Percentiles rank a stretch among this genome's conserved stretches.
These are phyloP conservation scores for Candida namnaoensis DNA, from an alignment of 805 yeast species.

Conservation along the genomic window DNA sequence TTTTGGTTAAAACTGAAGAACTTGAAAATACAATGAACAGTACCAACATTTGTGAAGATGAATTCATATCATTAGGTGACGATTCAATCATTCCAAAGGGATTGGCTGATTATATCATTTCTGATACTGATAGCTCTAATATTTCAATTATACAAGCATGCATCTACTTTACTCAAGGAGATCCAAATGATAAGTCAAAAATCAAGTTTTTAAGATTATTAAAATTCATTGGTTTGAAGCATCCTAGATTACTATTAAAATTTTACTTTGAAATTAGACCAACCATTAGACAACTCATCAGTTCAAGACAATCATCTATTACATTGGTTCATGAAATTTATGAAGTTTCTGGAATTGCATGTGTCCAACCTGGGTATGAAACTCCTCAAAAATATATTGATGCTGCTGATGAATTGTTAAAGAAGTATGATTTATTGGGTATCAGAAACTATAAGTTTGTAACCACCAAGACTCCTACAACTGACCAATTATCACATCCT, in stretches of 20 bases:
- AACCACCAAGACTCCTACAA: neutral
- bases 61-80: conserved; percentile 21
- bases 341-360: conserved; percentile 23
- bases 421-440: conserved; percentile 5
- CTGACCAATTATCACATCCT: neutral
- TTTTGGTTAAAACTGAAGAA: conserved; percentile 28
- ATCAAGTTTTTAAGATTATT: conserved; percentile 23
- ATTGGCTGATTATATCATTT: conserved; percentile 22
- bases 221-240: conserved; percentile 20
- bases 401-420: conserved; percentile 3
- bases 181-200: conserved; percentile 26
- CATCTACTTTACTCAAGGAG: conserved; percentile 19
- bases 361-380: conserved; percentile 12
- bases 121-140: conserved; percentile 20
- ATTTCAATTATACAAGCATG: conserved; percentile 26
- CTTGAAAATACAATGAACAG: conserved; percentile 22
- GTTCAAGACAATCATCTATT: conserved; percentile 5
- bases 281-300: conserved; percentile 19
- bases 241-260: conserved; percentile 23
- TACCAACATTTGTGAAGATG: conserved; percentile 24
- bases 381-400: conserved; percentile 2
- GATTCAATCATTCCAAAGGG: conserved; percentile 27
- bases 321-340: conserved; percentile 21
- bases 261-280: conserved; percentile 21
- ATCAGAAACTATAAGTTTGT: conserved; percentile 3